Conservation (phyloP, 2,329 filamentous ascomycete genomes). For the Daldinia sp. region DNA sequence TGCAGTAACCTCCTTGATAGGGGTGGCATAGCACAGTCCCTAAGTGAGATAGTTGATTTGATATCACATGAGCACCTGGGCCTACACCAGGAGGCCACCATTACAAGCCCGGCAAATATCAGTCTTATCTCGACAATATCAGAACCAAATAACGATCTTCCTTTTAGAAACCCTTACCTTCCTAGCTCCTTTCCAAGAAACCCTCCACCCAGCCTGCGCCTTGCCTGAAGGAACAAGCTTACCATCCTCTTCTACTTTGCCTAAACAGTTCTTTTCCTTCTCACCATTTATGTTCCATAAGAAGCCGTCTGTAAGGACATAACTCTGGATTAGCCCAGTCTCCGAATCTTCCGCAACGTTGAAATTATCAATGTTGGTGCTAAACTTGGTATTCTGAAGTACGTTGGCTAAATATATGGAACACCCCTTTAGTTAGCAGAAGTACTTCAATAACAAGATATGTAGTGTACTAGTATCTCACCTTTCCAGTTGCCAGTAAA, state of each 20-base stretch:
- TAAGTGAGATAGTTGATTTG: background rate
- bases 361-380: conserved; percentile 28
- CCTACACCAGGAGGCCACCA: background rate
- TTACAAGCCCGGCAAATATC: background rate
- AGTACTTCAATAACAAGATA: background rate
- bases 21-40: background rate
- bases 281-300: conserved; percentile 29
- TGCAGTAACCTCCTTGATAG: background rate
- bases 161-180: conserved; percentile 18
- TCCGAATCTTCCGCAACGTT: conserved; percentile 23
- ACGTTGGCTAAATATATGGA: conserved; percentile 13
- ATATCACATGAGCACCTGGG: background rate
- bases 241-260: conserved; percentile 26
- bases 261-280: conserved; percentile 24
- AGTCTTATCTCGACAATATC: background rate
- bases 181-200: conserved; percentile 29
- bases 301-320: conserved; percentile 27
- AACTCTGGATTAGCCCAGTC: conserved; percentile 25
- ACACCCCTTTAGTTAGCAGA: conserved; percentile 13
- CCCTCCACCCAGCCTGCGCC: conserved; percentile 31
- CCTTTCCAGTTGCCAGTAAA: conserved; percentile 24
- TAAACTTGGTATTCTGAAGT: conserved; percentile 27
- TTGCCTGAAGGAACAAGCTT: conserved; percentile 29
- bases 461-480: background rate
- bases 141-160: conserved; percentile 25